Base-by-base conservation (phyloP, 2,329 filamentous ascomycete genomes). In the Biscogniauxia marginata region DNA sequence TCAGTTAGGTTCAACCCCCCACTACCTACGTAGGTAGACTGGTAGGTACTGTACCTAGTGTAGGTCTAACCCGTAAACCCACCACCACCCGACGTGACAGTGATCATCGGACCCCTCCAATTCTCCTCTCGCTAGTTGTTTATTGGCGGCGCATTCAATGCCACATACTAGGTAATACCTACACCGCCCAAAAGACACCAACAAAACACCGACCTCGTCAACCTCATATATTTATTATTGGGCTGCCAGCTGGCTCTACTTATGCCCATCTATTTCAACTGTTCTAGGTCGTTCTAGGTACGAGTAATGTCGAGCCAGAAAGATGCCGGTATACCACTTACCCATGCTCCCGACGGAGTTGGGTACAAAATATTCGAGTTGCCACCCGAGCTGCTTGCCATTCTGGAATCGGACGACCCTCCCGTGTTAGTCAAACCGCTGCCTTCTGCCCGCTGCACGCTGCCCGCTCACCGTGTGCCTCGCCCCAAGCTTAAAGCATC, bases 321-420 rank as follows among this genome's bases (percentile, higher is more conserved):
- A 7, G 64, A 69, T 53, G 46, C 70, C n/a, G 78, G 77, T 48
- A 81, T 84, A 46, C 74, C 78, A 6, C 73, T 88, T 54, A 71
- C 74, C 46, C 78, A 84, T 63, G 73, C 73, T 43, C 79, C 79
- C 6, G 72, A 80, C 48, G 74, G 77, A 45, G 64, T 77, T 16
- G 76, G 78, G 50, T 86, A 86, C 70, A 84, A 83, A 56, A 78
- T 88, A 54, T 74, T 88, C 51, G 85, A 88, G 67, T 77, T 88
- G 3, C 84, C 85, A 1, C 74, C 82, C 0, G 84, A 86, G 55
- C 74, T 88, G 7, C 75, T 82, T 49, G 72, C 76, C 19, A 73
- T 83, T 5, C 77, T 87, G 45, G 81, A 85, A 66, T 79, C 81
- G 7, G 75, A 79, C 16, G 68, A 75, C 45, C 76, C 83, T 22